Base-by-base conservation (phyloP, 2,329 filamentous ascomycete species). In the Colletotrichum filicis region DNA sequence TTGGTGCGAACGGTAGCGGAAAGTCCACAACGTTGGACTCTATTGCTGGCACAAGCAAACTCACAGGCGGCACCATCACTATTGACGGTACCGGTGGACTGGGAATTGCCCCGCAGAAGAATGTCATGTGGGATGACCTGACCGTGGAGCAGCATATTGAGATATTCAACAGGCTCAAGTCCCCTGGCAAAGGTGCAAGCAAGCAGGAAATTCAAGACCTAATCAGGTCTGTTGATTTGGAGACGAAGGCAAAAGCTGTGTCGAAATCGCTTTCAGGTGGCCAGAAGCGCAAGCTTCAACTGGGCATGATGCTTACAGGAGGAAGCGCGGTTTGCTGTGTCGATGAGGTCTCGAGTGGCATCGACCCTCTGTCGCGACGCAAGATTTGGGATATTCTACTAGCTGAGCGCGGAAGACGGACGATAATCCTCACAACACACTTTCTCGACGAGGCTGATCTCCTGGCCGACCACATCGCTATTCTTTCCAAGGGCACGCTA, bases 351-450 rank as follows among this genome's bases (percentile, higher is more conserved):
- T 95, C 93, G 52, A 95, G 93, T 73, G 96, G 95, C 16, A 87
- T 98, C 24, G 95, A 98, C 79, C 95, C 96, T 0, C 85, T 98
- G 1, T 95, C 93, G 24, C 88, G 96, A 67, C 87, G 95, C 32
- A 98, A 97, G 83, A 94, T 98, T 28, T 98, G 95, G 95, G 95
- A 98, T 76, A 98, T 98, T 73, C 86, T 98, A 26, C 86, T 98
- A 14, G 93, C 93, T 1, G 95, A 98, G 81, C 91, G 95, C 70
- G 95, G 95, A 24, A 88, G 88, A 73, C 87, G 95, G 55, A 97
- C 95, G 0, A 93, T 98, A 77, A 90, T 98, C 55, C 82, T 98
- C 70, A 98, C 95, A 0, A 98, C 95, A 0, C 96, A 98, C 81
- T 98, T 98, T 81, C 87, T 98, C 9, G 96, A 98, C 78, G 96